Conservation (phyloP, 225 moss, liverwort and hornwort species). For the Polytrichum formosum region DNA sequence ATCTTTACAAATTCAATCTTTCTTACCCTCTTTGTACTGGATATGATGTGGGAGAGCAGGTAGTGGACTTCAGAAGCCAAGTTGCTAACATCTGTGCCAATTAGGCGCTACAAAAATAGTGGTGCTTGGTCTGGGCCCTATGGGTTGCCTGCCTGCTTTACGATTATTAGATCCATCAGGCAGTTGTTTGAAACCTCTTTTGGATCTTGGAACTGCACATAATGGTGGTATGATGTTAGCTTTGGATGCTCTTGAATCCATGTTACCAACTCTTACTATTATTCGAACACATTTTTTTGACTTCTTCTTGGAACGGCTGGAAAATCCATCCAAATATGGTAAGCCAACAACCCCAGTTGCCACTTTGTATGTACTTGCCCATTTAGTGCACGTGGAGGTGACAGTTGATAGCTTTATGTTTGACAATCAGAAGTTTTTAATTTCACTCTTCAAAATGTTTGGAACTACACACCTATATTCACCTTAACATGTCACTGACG, state of each 20-base stretch:
- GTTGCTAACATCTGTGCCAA: constrained; percentile 54
- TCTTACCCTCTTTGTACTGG: too few species aligned
- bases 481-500: too few species aligned
- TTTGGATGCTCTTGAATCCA: constrained; percentile 37
- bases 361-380: too few species aligned
- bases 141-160: constrained; percentile 73
- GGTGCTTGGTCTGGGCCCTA: constrained; percentile 59
- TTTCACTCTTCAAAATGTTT: too few species aligned
- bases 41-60: constrained; percentile 15
- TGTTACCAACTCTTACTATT: constrained; percentile 44
- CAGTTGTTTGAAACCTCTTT: constrained; percentile 48
- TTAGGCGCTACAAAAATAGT: constrained; percentile 67
- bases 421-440: too few species aligned
- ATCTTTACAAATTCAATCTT: too few species aligned
- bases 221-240: constrained; percentile 51
- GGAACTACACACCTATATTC: too few species aligned
- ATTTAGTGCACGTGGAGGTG: too few species aligned
- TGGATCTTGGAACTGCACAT: constrained; percentile 49
- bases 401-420: too few species aligned
- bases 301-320: constrained; percentile 53
- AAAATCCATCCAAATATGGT: constrained; percentile 63
- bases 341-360: background rate
- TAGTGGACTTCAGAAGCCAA: constrained; percentile 46
- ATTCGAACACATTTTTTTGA: constrained; percentile 42
- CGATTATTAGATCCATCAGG: constrained; percentile 38